A percentile compares a stretch with the other conserved stretches of the same genome.
Evolutionary conservation across 1,284 basidiomycete genomes (phyloP).

Genomic region (Boletus calvinii): DNA sequence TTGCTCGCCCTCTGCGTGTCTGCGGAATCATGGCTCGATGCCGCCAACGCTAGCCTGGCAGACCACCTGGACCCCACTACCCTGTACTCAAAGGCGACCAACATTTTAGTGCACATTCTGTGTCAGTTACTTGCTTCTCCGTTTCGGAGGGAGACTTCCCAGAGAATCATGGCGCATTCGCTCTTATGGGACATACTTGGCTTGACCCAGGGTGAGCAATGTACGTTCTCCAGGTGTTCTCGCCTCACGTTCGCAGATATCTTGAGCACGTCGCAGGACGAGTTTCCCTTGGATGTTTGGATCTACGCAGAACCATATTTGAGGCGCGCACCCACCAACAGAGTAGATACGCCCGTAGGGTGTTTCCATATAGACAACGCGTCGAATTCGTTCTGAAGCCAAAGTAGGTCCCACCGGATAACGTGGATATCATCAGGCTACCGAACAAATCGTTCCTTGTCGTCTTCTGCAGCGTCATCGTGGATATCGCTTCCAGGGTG

Average conservation of each 20-base stretch:
- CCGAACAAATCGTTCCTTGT: constrained; percentile 41
- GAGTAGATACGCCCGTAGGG: constrained; percentile 32
- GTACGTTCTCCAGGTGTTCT: background rate
- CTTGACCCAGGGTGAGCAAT: constrained; percentile 42
- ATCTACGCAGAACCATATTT: constrained; percentile 26
- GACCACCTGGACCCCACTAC: constrained; percentile 41
- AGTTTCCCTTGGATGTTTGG: constrained; percentile 37
- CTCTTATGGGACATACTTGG: constrained; percentile 48
- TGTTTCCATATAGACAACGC: background rate
- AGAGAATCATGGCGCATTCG: constrained; percentile 44
- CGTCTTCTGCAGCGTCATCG: constrained; percentile 45
- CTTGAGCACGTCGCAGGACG: constrained; percentile 32
- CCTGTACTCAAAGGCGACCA: constrained; percentile 38
- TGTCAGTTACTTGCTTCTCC: constrained; percentile 40
- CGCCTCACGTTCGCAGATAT: constrained; percentile 34
- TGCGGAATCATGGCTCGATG: constrained; percentile 58
- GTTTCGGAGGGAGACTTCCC: constrained; percentile 34
- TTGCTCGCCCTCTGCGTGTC: constrained; percentile 53
- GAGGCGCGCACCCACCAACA: constrained; percentile 17
- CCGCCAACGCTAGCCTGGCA: constrained; percentile 35
- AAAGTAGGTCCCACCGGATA: constrained; percentile 28
- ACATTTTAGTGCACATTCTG: constrained; percentile 38
- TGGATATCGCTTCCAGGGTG: constrained; percentile 44
- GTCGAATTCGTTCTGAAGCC: constrained; percentile 19
- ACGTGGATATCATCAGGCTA: constrained; percentile 37